Evolutionary conservation across 352 stramenopile genomes (phyloP).

Genomic region (Phytophthora lateralis): DNA sequence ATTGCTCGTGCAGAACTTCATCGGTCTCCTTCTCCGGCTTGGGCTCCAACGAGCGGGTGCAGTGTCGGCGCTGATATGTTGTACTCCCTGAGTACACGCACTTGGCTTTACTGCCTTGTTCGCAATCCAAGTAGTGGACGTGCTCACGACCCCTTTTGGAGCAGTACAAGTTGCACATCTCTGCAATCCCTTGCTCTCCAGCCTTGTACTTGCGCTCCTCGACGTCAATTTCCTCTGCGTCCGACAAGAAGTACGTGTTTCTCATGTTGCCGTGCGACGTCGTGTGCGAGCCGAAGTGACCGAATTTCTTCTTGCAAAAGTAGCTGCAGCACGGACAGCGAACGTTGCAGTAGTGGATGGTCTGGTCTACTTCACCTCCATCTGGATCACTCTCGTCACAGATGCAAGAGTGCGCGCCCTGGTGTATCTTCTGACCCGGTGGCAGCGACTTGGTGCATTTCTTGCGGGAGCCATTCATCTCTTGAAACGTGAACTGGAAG

Average conservation of each 20-base stretch:
- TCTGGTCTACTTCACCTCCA: constrained; percentile 8
- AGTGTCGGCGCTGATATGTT: constrained; percentile 73
- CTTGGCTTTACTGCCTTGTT: constrained; percentile 33
- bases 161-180: constrained; percentile 87
- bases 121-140: constrained; percentile 77
- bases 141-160: constrained; percentile 80
- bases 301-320: constrained; percentile 69
- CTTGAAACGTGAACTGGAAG: constrained; percentile 79
- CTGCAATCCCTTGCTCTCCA: constrained; percentile 66
- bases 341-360: constrained; percentile 70
- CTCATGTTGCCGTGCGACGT: constrained; percentile 85
- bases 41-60: constrained; percentile 53
- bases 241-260: constrained; percentile 73
- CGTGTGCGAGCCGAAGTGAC: constrained; percentile 56
- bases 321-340: constrained; percentile 80
- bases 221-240: constrained; percentile 66
- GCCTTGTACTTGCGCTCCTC: constrained; percentile 73
- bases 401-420: constrained; percentile 53
- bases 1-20: constrained; percentile 76
- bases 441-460: constrained; percentile 53
- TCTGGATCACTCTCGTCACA: constrained; percentile 18
- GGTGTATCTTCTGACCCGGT: constrained; percentile 51
- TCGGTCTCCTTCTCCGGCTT: constrained; percentile 61
- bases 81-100: constrained; percentile 63
- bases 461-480: constrained; percentile 81